Evolutionary conservation across 805 yeast genomes (phyloP), one percentile per base, ranked within the genome.

Genomic region (Ogataea corticis): DNA sequence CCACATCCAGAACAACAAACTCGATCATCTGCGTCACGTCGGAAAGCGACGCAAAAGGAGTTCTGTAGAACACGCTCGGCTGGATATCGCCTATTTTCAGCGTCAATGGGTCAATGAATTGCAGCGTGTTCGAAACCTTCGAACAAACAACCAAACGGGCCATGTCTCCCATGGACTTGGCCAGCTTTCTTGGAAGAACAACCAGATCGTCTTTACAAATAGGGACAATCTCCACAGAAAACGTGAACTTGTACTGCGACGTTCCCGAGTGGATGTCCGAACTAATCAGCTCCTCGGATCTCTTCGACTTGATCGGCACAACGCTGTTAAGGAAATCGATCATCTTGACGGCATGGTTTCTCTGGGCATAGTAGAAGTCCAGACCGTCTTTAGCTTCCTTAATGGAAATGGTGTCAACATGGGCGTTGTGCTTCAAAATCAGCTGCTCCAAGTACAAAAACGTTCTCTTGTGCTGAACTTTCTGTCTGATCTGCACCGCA

Each of bases 191-290:
- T 25, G 99, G 99, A 54, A 94, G 72, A 28, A 92, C 88, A 19
- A 94, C 96, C 56, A 94, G 74, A 65, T 95, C 99, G 63, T 94
- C 99, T 67, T 94, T 87, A 78, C 99, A 94, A 34, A 95, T 82
- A 15, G 99, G 99, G 2, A 87, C 96, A 56, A 94, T 83, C 69
- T 94, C 99, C 35, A 92, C 86, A 16, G 97, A 88, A 63, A 76
- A 92, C 6, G 97, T 77, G 65, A 92, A 94, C 71, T 94, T 94
- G 71, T 88, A 94, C 45, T 83, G 79, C 19, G 95, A 80, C 16
- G 85, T 74, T 60, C 97, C 94, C 1, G 96, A 83, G 58, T 94
- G 99, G 31, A 87, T 89, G 73, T 95, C 97, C 48, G 83, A 84
- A 49, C 96, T 85, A 49, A 94, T 83, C 61, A 95, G 80, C 72